Evolutionary conservation across 441 rosid species (phyloP).

Genomic region (Populus tomentosa): DNA sequence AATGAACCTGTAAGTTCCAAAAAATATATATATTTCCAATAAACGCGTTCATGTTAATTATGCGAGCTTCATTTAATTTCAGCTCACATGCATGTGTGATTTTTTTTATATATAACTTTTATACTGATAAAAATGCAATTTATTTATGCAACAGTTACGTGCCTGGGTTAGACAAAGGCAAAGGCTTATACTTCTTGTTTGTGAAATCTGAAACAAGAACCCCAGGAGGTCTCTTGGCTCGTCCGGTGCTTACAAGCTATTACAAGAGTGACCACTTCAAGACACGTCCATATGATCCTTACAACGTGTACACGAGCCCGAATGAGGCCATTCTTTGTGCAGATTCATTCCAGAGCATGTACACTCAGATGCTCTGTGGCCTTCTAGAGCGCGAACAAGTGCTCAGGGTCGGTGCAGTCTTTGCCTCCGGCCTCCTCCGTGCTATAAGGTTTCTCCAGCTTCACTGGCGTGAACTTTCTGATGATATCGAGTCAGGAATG

Average conservation of each 20-base stretch:
- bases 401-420: conserved; percentile 81
- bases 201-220: conserved; percentile 85
- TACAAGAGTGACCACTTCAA: conserved; percentile 87
- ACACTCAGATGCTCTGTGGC: conserved; percentile 83
- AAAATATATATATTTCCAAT: background rate
- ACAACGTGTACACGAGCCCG: conserved; percentile 85
- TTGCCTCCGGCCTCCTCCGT: conserved; percentile 84
- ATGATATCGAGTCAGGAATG: conserved; percentile 56
- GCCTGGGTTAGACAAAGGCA: conserved; percentile 84
- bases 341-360: conserved; percentile 94
- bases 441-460: conserved; percentile 89
- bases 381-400: conserved; percentile 65
- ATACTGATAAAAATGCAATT: conserved; percentile 5
- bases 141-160: conserved; percentile 50
- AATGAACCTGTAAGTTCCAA: conserved; percentile 81
- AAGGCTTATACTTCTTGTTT: conserved; percentile 78
- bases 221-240: conserved; percentile 78
- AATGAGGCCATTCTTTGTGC: conserved; percentile 84
- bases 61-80: conserved; percentile 14
- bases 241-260: conserved; percentile 91
- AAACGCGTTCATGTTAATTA: background rate
- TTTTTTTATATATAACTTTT: background rate
- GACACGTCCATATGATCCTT: conserved; percentile 75
- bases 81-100: conserved; percentile 10
- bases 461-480: conserved; percentile 53